These are phyloP conservation scores for Dactylellina parvicollis DNA, from an alignment of 2,329 filamentous ascomycete species.

Conservation along the genomic window DNA sequence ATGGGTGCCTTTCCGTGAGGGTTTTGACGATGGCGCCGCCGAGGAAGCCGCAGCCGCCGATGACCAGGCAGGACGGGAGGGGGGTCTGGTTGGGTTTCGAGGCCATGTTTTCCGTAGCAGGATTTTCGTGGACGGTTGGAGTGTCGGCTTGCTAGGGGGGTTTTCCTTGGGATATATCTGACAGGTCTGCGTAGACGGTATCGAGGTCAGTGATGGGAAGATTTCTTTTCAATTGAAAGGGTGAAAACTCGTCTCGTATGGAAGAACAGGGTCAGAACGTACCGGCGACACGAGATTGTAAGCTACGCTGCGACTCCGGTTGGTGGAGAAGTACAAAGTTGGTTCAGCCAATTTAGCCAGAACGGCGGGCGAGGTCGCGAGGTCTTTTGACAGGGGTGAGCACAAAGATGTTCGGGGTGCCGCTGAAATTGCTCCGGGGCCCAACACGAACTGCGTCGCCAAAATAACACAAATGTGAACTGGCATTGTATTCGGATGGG, in stretches of 20 bases:
- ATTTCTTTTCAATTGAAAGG: not conserved
- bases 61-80: constrained; percentile 67
- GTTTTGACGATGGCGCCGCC: constrained; percentile 83
- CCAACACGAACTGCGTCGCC: not conserved
- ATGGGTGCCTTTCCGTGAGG: constrained; percentile 71
- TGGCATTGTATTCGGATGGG: too few relatives aligned
- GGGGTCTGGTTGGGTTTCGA: constrained; percentile 39
- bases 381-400: constrained; percentile 6
- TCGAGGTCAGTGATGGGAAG: not conserved
- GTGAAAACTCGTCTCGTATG: too few relatives aligned
- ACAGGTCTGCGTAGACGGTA: not conserved
- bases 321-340: not conserved
- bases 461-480: not conserved
- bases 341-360: constrained; percentile 40
- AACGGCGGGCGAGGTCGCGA: constrained; percentile 22
- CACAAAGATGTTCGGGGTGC: not conserved
- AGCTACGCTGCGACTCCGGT: too few relatives aligned
- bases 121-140: not conserved
- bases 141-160: too few relatives aligned
- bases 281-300: too few relatives aligned
- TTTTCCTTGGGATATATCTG: too few relatives aligned
- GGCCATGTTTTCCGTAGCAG: constrained; percentile 12
- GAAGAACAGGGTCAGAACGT: too few relatives aligned
- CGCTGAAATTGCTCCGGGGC: not conserved
- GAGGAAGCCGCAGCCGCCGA: constrained; percentile 85